Conservation (phyloP, 441 rosid genomes). For the Jatropha multifida region DNA sequence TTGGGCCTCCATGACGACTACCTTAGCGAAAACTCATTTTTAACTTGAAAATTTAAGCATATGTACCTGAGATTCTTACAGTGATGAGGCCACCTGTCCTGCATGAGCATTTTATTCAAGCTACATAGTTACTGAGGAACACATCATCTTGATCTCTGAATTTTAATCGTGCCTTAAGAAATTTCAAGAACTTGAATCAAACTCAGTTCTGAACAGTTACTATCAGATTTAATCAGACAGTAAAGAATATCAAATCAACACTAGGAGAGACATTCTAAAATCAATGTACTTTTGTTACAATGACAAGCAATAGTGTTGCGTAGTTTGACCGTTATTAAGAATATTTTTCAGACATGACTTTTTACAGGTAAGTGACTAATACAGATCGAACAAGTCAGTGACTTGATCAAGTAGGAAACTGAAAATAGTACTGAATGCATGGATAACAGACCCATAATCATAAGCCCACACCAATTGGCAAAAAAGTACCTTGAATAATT, state of each 20-base stretch:
- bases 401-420: not conserved
- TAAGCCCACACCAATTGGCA: not conserved
- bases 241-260: not conserved
- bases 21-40: not conserved
- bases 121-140: not conserved
- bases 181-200: not conserved
- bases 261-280: not conserved
- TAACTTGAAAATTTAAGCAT: not conserved
- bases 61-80: not conserved
- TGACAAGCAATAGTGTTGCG: not conserved
- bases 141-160: not conserved
- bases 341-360: not conserved
- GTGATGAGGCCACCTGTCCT: constrained; percentile 1
- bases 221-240: not conserved
- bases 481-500: not conserved
- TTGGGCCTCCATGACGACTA: not conserved
- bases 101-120: not conserved
- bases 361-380: not conserved
- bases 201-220: not conserved
- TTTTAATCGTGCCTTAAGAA: not conserved
- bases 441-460: no score
- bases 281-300: not conserved
- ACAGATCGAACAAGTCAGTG: not conserved
- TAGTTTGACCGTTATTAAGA: constrained; percentile 1
- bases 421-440: not conserved